Conservation (phyloP, 345 rosid genomes). For the Kandelia obovata region DNA sequence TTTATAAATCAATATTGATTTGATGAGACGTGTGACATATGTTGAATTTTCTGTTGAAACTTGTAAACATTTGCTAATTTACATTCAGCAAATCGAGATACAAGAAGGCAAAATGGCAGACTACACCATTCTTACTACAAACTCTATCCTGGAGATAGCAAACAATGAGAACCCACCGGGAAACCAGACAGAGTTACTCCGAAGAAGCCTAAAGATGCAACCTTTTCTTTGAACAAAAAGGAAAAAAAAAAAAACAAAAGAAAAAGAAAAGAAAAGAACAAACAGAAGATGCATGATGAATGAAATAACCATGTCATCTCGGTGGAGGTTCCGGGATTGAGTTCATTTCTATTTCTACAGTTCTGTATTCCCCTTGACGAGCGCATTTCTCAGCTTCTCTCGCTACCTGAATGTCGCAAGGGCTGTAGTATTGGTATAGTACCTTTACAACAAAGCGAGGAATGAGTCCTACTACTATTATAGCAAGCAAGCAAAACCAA, state of each 20-base stretch:
- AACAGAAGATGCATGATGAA: not conserved
- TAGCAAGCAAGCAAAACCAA: slow-evolving; percentile 78
- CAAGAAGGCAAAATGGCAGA: slow-evolving; percentile 14
- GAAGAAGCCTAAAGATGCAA: slow-evolving; percentile 35
- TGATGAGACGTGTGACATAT: not conserved
- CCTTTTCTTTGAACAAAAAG: slow-evolving; percentile 14
- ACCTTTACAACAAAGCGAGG: slow-evolving; percentile 72
- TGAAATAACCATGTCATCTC: slow-evolving; percentile 35
- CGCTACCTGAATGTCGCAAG: slow-evolving; percentile 70
- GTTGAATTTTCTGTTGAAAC: not conserved
- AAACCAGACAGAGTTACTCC: slow-evolving; percentile 17
- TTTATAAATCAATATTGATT: too few relatives aligned
- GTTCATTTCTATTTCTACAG: slow-evolving; percentile 68
- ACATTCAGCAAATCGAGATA: slow-evolving; percentile 29
- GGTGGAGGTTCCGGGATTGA: slow-evolving; percentile 37
- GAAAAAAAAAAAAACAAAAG: not conserved
- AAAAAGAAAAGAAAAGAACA: not conserved
- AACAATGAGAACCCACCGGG: slow-evolving; percentile 25
- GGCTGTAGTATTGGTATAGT: slow-evolving; percentile 56
- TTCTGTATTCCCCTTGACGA: slow-evolving; percentile 31
- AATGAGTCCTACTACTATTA: slow-evolving; percentile 54
- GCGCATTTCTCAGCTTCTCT: slow-evolving; percentile 72
- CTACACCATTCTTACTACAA: slow-evolving; percentile 12
- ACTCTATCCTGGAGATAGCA: slow-evolving; percentile 59
- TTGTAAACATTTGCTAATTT: slow-evolving; percentile 27